phyloP scores from a whole-genome alignment of 2,329 filamentous ascomycete species.

The Xylariaceae sp. region DNA sequence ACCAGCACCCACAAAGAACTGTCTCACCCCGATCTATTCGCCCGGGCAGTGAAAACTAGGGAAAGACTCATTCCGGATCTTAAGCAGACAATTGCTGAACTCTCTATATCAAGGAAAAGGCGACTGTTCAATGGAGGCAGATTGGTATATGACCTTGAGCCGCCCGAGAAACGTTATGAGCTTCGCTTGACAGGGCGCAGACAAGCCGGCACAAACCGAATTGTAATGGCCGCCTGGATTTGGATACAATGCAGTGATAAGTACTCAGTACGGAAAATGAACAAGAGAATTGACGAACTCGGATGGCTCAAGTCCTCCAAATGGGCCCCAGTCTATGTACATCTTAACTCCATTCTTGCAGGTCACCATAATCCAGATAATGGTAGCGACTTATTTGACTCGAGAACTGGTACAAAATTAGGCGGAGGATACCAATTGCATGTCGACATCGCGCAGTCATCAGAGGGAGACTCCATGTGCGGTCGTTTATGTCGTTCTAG shows the following conservation, averaged over 20 bases:
- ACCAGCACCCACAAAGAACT: background rate
- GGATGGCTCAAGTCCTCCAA: background rate
- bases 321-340: slow-evolving; percentile 5
- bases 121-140: background rate
- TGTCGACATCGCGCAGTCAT: background rate
- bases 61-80: background rate
- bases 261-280: slow-evolving; percentile 6
- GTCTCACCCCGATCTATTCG: background rate
- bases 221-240: background rate
- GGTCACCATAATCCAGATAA: background rate
- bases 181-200: background rate
- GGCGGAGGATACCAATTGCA: background rate
- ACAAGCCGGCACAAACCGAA: background rate
- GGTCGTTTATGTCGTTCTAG: slow-evolving; percentile 5
- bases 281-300: slow-evolving; percentile 9
- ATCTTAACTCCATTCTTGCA: slow-evolving; percentile 3
- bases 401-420: background rate
- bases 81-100: background rate
- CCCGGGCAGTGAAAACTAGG: slow-evolving; percentile 3
- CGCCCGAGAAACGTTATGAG: background rate
- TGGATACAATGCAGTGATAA: slow-evolving; percentile 4
- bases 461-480: background rate
- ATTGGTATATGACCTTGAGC: slow-evolving; percentile 1
- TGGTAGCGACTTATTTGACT: background rate
- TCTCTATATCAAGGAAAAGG: background rate